Conservation (phyloP, 768 basidiomycete species). For the Kwoniella sp. region DNA sequence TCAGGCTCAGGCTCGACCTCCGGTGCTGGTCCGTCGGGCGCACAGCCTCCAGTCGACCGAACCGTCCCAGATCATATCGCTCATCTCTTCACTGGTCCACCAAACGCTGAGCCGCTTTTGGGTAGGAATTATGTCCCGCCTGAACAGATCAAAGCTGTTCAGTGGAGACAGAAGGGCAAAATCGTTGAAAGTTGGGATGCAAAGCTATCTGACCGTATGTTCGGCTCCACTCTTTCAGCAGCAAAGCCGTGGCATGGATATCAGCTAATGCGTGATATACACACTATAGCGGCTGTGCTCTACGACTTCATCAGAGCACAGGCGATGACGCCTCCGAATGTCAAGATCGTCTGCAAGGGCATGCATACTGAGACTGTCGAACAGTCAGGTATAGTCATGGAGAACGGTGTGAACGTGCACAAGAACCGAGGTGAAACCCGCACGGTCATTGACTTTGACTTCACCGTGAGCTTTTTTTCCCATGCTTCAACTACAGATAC, state of each 20-base stretch:
- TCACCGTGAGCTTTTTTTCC: conserved; percentile 36
- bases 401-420: conserved; percentile 53
- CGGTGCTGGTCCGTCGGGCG: neutral
- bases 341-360: conserved; percentile 30
- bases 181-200: conserved; percentile 20
- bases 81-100: conserved; percentile 34
- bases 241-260: no score
- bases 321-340: conserved; percentile 50
- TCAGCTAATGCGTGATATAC: neutral
- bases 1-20: conserved; percentile 16
- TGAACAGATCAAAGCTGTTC: conserved; percentile 13
- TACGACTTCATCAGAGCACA: conserved; percentile 73
- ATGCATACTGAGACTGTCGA: conserved; percentile 66
- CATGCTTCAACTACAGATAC: no score
- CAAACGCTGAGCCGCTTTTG: conserved; percentile 32
- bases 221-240: neutral
- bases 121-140: conserved; percentile 6
- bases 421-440: conserved; percentile 33
- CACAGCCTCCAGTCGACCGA: neutral
- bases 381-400: conserved; percentile 65
- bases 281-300: conserved; percentile 64
- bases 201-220: conserved; percentile 33
- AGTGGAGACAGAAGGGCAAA: conserved; percentile 9
- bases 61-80: conserved; percentile 18
- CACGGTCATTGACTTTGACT: conserved; percentile 43